Conservation (phyloP, 2,329 filamentous ascomycete species). For the Elsinoe australis region DNA sequence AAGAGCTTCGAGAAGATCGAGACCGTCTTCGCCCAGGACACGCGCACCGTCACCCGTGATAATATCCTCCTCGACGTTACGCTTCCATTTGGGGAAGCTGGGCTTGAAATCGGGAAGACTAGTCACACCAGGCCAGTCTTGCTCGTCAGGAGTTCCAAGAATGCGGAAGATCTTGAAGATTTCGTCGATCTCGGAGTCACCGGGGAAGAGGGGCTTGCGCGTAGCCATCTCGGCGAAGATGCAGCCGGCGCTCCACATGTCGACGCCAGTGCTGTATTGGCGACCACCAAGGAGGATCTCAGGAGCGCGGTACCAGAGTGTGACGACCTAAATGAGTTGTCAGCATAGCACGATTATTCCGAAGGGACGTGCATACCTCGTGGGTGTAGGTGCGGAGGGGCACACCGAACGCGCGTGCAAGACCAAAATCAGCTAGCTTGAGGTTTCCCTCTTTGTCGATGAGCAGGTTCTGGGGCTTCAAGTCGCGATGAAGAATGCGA, state of each 20-base stretch:
- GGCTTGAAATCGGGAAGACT: constrained; percentile 90
- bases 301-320: constrained; percentile 84
- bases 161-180: constrained; percentile 87
- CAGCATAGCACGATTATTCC: neutral
- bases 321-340: constrained; percentile 57
- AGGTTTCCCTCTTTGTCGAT: constrained; percentile 87
- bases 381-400: constrained; percentile 87
- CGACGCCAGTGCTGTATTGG: constrained; percentile 87
- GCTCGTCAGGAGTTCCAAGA: constrained; percentile 75
- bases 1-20: constrained; percentile 61
- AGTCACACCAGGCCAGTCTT: constrained; percentile 83
- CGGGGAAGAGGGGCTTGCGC: constrained; percentile 82
- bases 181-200: constrained; percentile 87
- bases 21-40: constrained; percentile 59
- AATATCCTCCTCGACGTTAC: constrained; percentile 57
- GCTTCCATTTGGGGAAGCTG: constrained; percentile 84
- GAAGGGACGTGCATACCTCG: constrained; percentile 49
- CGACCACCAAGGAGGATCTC: constrained; percentile 85
- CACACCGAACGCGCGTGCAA: constrained; percentile 87
- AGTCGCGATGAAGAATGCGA: constrained; percentile 84
- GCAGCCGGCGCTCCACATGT: constrained; percentile 93
- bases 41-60: constrained; percentile 50
- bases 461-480: constrained; percentile 93
- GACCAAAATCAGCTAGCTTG: constrained; percentile 89
- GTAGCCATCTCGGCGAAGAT: constrained; percentile 98